Conservation (phyloP, 2,329 filamentous ascomycete genomes). For the Penicillium sp. region DNA sequence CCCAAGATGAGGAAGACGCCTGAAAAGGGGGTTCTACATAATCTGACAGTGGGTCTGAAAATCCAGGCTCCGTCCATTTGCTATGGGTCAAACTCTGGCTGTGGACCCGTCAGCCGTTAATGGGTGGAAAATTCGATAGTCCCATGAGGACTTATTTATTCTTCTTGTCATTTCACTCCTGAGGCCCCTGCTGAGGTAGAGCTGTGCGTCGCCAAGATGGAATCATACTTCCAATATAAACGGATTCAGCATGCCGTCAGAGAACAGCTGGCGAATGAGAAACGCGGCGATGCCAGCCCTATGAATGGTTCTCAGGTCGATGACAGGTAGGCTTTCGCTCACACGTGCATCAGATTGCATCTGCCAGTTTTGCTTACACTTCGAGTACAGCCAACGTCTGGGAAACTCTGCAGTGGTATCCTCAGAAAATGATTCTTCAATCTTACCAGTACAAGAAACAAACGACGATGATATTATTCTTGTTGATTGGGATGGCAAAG, state of each 20-base stretch:
- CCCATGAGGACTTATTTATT: neutral
- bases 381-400: neutral
- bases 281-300: slow-evolving; percentile 1
- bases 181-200: neutral
- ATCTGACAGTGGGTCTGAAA: neutral
- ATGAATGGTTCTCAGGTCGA: neutral
- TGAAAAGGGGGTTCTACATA: neutral
- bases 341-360: neutral
- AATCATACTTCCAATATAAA: slow-evolving; percentile 21
- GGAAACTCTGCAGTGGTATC: neutral
- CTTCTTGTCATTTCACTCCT: slow-evolving; percentile 2
- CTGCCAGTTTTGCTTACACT: neutral
- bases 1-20: neutral
- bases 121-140: neutral
- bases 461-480: neutral
- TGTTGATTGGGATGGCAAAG: slow-evolving; percentile 42
- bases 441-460: neutral
- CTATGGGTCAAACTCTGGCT: neutral
- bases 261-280: slow-evolving; percentile 5
- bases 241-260: slow-evolving; percentile 14
- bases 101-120: neutral
- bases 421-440: neutral
- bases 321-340: neutral
- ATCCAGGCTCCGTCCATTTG: neutral
- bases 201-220: slow-evolving; percentile 11